Evolutionary conservation across 345 rosid species (phyloP), one percentile per base, ranked within the genome.

Genomic region (Arabidopsis suecica): DNA sequence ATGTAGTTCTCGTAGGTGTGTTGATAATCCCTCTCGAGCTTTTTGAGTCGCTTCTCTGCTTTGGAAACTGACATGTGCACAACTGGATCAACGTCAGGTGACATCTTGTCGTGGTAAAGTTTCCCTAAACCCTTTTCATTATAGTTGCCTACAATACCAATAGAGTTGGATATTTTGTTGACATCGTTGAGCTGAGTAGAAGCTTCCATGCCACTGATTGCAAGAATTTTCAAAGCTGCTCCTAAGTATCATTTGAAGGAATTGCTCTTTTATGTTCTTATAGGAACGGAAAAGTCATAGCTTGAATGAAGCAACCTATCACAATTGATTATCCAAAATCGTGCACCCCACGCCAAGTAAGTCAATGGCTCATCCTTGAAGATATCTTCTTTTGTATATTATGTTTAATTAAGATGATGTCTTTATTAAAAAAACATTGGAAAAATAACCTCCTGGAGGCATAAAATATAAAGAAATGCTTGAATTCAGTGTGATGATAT

Each of bases 261-360:
- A 16, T 36, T 18, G 45, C 11, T 59, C 28, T 36, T 9, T n/a
- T 58, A 9, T 62, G 18, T 41, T 41, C 34, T 41, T 62, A 16
- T 59, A 18, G 40, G 45, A 59, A 36, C 1, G 10, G 23, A 57
- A 7, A 32, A 34, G 6, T 9, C 63, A 58, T 16, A 58, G 63
- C 22, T 58, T 33, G 23, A 53, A 58, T 36, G 23, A 58, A 34
- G 42, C 25, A 36, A 58, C 22, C 44, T 34, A 51, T 34, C 13
- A 37, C 25, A 18, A 59, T 18, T 59, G 6, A 36, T 9, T 59
- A 18, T 59, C 28, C 45, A 62, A 62, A 25, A 36, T 22, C 67
- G 14, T 62, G 67, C 67, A 62, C 67, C 50, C 67, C 67, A 62
- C 67, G 25, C 67, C 67, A 62, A 62, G 67, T 33, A 62, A 62